Evolutionary conservation across 2,329 filamentous ascomycete species (phyloP), one percentile per base, ranked within the genome.

Genomic region (Apiospora marii): DNA sequence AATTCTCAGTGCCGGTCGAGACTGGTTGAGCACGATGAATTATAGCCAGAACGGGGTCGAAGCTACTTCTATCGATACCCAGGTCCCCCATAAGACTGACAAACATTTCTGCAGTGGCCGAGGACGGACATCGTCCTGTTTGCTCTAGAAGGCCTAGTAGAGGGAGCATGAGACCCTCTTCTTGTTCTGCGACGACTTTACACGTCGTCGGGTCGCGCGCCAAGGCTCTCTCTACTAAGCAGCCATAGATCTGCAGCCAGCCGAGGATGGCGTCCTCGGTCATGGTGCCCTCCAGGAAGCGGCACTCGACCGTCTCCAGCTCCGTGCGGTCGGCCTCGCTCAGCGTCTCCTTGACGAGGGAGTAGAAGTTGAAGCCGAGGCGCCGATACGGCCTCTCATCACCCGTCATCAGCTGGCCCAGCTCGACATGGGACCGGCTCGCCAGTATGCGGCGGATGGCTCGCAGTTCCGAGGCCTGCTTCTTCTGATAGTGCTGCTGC

Each of bases 341-440:
- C n/a, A 80, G 81, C 27, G 67, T 69, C 22, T 69, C 67, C 41
- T 77, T 74, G 1, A 80, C 82, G 64, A 84, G 82, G 0, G 81
- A 79, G 72, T 82, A 82, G 67, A 84, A 84, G 75, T 84, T 84
- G 78, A 84, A 83, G 1, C 83, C 83, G 3, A 84, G 80, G 6
- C 83, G 80, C 0, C 82, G 79, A 74, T 82, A 80, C 70, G 78
- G 78, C 46, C 76, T 77, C 44, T 77, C 76, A 0, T 77, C 72
- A 0, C 83, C 83, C 1, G 82, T 83, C 16, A 85, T 77, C 37
- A 84, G 75, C 67, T 74, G 75, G 10, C 82, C 83, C 6, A 84
- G 78, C 61, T 82, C 77, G 3, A 73, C 53, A 46, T 80, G 75
- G 0, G 80, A 79, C 1, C 68, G 58, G 0, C 77, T 74, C 6